A percentile compares a stretch with the other conserved stretches of the same genome.
These are phyloP conservation scores for Jatropha curcas DNA, from an alignment of 345 rosid species.

Conservation along the genomic window DNA sequence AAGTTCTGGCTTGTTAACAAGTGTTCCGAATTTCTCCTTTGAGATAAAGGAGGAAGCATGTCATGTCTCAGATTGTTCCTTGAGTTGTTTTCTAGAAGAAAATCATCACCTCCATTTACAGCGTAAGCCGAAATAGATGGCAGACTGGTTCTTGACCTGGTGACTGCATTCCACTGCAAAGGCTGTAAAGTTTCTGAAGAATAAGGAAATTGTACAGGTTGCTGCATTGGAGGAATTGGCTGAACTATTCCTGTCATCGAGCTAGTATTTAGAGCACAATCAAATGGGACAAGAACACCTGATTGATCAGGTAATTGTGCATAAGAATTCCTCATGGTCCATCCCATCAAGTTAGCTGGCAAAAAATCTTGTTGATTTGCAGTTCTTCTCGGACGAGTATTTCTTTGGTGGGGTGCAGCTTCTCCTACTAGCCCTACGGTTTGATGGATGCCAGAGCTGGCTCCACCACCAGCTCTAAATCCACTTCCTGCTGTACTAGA, in stretches of 20 bases:
- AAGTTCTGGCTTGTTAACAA: constrained; percentile 9
- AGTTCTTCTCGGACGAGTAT: constrained; percentile 22
- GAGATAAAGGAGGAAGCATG: neutral
- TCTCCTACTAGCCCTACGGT: neutral
- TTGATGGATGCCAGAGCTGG: neutral
- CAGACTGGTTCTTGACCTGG: neutral
- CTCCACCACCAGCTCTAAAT: neutral
- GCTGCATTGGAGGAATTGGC: neutral
- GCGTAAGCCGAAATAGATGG: neutral
- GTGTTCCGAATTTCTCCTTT: neutral
- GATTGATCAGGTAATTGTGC: constrained; percentile 5
- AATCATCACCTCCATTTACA: neutral
- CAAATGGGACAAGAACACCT: neutral
- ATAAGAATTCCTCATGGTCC: neutral
- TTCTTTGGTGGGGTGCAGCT: constrained; percentile 15
- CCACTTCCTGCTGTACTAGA: neutral
- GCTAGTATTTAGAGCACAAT: neutral
- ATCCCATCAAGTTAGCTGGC: neutral
- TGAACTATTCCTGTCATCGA: neutral
- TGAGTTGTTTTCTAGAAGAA: neutral
- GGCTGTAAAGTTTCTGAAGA: neutral
- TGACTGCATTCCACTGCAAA: constrained; percentile 5
- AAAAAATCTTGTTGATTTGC: neutral
- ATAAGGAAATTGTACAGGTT: neutral
- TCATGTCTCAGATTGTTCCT: neutral